Evolutionary conservation across 257 asterid genomes (phyloP).

Genomic region (Petunia axillaris): DNA sequence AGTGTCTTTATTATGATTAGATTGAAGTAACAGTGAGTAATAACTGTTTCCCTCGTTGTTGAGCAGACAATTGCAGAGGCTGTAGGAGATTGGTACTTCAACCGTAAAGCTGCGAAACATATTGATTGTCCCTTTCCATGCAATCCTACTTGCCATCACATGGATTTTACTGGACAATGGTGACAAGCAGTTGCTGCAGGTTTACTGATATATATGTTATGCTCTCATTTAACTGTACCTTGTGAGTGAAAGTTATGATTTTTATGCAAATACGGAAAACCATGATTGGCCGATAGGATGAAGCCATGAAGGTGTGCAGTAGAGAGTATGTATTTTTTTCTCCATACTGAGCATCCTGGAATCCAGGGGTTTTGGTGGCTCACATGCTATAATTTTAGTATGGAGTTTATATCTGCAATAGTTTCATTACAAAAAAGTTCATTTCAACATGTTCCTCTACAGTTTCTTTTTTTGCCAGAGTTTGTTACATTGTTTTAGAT

Average conservation of each 20-base stretch:
- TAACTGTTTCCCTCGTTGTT: slow-evolving; percentile 14
- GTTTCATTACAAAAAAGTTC: neutral
- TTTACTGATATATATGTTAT: neutral
- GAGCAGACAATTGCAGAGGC: slow-evolving; percentile 86
- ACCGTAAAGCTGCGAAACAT: slow-evolving; percentile 53
- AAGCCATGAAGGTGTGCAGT: neutral
- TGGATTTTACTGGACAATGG: slow-evolving; percentile 46
- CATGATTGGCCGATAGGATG: neutral
- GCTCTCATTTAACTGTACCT: slow-evolving; percentile 13
- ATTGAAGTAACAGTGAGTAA: neutral
- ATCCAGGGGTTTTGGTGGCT: neutral
- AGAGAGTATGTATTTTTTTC: neutral
- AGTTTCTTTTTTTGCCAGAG: neutral
- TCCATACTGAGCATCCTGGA: neutral
- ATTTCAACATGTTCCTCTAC: neutral
- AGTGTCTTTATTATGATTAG: neutral
- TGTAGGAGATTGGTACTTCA: slow-evolving; percentile 95
- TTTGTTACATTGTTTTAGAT: neutral
- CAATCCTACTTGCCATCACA: slow-evolving; percentile 85
- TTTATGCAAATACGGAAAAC: neutral
- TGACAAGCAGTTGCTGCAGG: slow-evolving; percentile 27
- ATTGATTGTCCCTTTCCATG: slow-evolving; percentile 85
- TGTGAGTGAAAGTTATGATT: neutral
- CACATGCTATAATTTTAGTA: neutral
- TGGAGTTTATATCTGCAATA: neutral